These are phyloP conservation scores for Daucus carota DNA, from an alignment of 129 eudicot genomes.

Conservation along the genomic window DH1_v3.0 NC_030389.2:22799001-22799500, in stretches of 20 bases:
- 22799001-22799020: conserved; percentile 62
- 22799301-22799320: conserved; percentile 53
- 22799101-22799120: conserved; percentile 68
- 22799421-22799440: background rate
- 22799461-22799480: background rate
- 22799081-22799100: conserved; percentile 44
- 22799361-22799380: background rate
- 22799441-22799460: too few species aligned
- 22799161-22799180: too few species aligned
- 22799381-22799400: background rate
- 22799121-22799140: conserved; percentile 75
- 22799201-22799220: background rate
- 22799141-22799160: too few species aligned
- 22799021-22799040: conserved; percentile 47
- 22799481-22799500: background rate
- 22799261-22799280: conserved; percentile 51
- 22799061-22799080: conserved; percentile 61
- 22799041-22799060: conserved; percentile 86
- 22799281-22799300: conserved; percentile 58
- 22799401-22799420: background rate
- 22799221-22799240: conserved; percentile 64
- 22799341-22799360: background rate
- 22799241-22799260: conserved; percentile 62
- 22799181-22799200: background rate
- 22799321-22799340: background rate